Conservation (phyloP, 1,284 basidiomycete species). For the Apiotrichum veenhuisii region DNA sequence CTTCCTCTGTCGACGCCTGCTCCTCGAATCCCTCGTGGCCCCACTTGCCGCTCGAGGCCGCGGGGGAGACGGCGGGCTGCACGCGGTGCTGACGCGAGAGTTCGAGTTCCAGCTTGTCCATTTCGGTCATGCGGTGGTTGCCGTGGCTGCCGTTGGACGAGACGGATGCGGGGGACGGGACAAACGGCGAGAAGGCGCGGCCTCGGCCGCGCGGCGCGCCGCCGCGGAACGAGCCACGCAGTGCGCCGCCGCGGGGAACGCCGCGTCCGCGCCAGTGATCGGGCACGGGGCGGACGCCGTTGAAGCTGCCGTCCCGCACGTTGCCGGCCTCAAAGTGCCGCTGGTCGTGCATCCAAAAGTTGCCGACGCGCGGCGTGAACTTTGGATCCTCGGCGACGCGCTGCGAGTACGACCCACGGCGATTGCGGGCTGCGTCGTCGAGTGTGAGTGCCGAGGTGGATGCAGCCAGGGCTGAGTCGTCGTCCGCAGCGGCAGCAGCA, state of each 20-base stretch:
- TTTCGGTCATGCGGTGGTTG: conserved; percentile 20
- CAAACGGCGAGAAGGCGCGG: neutral
- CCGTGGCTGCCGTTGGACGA: conserved; percentile 7
- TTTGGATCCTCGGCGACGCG: conserved; percentile 60
- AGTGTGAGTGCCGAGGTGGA: conserved; percentile 28
- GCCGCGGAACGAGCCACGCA: conserved; percentile 22
- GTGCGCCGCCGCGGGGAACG: conserved; percentile 27
- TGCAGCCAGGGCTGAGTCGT: conserved; percentile 19
- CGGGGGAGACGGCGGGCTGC: neutral
- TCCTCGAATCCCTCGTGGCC: conserved; percentile 43
- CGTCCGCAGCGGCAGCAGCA: neutral
- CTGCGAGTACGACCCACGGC: conserved; percentile 31
- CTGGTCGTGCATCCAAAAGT: conserved; percentile 89
- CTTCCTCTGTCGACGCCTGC: conserved; percentile 13
- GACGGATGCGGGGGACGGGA: neutral
- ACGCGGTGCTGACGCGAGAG: neutral
- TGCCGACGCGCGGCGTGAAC: conserved; percentile 77
- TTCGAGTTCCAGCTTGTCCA: conserved; percentile 35
- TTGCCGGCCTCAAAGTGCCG: conserved; percentile 50
- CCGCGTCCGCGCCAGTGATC: conserved; percentile 49
- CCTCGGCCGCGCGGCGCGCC: conserved; percentile 3
- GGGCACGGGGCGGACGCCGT: conserved; percentile 61
- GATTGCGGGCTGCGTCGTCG: conserved; percentile 12
- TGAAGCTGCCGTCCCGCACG: conserved; percentile 67
- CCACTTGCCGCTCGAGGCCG: conserved; percentile 24